Evolutionary conservation across 345 rosid genomes (phyloP).

Genomic region (Capsella bursapastoris): DNA sequence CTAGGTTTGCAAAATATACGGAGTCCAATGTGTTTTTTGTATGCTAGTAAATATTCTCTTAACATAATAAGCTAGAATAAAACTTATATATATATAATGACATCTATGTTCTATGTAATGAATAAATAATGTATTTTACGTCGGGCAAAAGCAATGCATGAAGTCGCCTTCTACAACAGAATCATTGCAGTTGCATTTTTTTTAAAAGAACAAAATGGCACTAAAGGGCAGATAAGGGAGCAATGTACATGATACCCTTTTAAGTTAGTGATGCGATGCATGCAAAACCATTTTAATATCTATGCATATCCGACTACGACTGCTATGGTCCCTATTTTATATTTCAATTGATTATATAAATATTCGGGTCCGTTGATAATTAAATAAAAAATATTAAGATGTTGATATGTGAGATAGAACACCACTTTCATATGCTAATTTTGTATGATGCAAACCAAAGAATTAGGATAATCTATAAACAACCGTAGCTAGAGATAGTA

Average conservation of each 20-base stretch:
- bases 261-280: slow-evolving; percentile 48
- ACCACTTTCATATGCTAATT: slow-evolving; percentile 23
- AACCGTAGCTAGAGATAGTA: slow-evolving; percentile 10
- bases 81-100: slow-evolving; percentile 6
- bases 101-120: background rate
- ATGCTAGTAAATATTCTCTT: slow-evolving; percentile 14
- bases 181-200: slow-evolving; percentile 43
- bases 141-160: slow-evolving; percentile 96
- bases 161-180: slow-evolving; percentile 63
- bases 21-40: background rate
- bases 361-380: slow-evolving; percentile 12
- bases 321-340: slow-evolving; percentile 37
- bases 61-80: slow-evolving; percentile 2
- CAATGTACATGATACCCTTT: slow-evolving; percentile 41
- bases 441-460: slow-evolving; percentile 20
- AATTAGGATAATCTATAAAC: slow-evolving; percentile 10
- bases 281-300: slow-evolving; percentile 39
- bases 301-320: slow-evolving; percentile 41
- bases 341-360: background rate
- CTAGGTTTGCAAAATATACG: slow-evolving; percentile 18
- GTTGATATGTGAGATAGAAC: slow-evolving; percentile 35
- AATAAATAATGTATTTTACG: slow-evolving; percentile 56
- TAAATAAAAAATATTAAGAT: slow-evolving; percentile 23
- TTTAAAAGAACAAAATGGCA: slow-evolving; percentile 29
- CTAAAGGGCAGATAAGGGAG: slow-evolving; percentile 42